phyloP scores from a whole-genome alignment of 1,284 basidiomycete genomes.

The Dichomitus squalens region DNA sequence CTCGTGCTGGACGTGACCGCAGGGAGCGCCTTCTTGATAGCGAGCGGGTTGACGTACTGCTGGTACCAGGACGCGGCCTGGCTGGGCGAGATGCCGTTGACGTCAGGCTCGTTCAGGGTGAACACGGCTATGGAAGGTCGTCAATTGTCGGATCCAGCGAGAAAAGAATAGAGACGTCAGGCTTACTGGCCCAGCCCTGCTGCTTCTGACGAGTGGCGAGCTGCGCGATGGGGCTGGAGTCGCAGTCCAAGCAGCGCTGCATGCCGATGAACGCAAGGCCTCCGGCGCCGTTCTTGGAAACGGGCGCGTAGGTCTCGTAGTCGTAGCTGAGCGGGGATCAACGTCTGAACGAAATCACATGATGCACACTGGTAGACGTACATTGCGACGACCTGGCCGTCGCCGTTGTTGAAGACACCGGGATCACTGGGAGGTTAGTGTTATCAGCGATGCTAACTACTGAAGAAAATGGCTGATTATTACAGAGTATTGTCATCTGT shows the following conservation, averaged over 20 bases:
- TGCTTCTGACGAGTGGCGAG: background rate
- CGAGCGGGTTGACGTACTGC: background rate
- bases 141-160: background rate
- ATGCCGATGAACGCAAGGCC: background rate
- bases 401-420: background rate
- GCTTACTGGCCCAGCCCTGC: background rate
- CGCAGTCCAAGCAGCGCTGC: background rate
- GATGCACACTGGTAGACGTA: background rate
- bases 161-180: background rate
- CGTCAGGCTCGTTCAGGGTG: background rate
- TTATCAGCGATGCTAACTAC: background rate
- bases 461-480: background rate
- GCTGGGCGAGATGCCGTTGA: background rate
- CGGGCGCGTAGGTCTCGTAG: background rate
- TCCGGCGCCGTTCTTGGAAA: background rate
- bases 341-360: background rate
- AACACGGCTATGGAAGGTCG: background rate
- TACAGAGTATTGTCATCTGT: background rate
- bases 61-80: background rate
- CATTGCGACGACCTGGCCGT: constrained; percentile 1
- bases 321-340: background rate
- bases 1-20: background rate
- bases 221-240: background rate
- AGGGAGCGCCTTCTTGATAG: constrained; percentile 1
- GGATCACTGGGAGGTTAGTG: background rate